Evolutionary conservation across 2,329 filamentous ascomycete genomes (phyloP).

Genomic region (Didymellaceae sp.): DNA sequence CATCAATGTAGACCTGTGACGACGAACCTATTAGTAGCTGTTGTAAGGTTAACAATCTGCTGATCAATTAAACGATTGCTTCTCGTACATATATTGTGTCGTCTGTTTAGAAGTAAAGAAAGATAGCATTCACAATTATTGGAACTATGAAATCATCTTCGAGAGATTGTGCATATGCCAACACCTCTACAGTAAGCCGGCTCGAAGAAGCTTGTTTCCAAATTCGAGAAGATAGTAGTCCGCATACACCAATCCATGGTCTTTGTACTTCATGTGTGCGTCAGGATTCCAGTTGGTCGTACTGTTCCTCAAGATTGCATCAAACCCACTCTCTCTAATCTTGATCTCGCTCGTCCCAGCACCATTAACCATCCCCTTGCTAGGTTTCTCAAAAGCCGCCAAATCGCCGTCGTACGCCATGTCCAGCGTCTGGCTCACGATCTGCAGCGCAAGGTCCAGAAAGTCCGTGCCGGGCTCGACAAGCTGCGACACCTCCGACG

Average conservation of each 20-base stretch:
- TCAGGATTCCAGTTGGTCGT: conserved; percentile 58
- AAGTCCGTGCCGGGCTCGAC: conserved; percentile 14
- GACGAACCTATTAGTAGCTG: not conserved
- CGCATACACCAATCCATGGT: conserved; percentile 59
- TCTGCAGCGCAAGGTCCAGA: conserved; percentile 28
- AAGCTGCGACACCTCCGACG: not conserved
- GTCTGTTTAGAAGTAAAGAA: not conserved
- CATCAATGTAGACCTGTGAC: not conserved
- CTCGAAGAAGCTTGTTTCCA: conserved; percentile 55
- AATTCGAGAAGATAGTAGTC: conserved; percentile 58
- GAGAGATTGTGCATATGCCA: no score
- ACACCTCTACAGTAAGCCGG: conserved; percentile 31
- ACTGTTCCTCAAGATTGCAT: conserved; percentile 56
- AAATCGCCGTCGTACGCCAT: conserved; percentile 40
- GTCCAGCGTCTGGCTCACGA: conserved; percentile 37
- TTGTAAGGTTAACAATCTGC: no score
- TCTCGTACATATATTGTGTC: no score
- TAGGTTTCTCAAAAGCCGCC: conserved; percentile 27
- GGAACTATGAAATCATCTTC: no score
- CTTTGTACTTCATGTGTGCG: conserved; percentile 53
- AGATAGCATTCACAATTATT: not conserved
- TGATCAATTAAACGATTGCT: no score
- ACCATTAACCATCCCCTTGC: conserved; percentile 24
- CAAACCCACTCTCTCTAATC: conserved; percentile 42
- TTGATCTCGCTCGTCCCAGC: conserved; percentile 21